Evolutionary conservation across 208 protist genomes (phyloP).

Genomic region (Porcisia hertigi): DNA sequence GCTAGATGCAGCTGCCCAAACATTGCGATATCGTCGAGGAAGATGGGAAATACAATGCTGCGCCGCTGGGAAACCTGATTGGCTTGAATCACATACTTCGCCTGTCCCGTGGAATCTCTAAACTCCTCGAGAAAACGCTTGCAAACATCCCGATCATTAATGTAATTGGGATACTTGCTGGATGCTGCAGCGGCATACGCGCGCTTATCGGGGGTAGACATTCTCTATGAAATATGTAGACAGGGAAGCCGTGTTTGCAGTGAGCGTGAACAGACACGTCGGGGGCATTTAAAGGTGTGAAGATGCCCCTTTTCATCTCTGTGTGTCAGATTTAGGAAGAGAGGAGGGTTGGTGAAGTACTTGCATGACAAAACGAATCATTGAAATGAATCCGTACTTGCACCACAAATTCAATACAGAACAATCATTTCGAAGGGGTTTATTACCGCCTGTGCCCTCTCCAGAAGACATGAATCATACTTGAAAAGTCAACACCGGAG

Average conservation of each 20-base stretch:
- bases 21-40: slow-evolving; percentile 66
- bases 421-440: background rate
- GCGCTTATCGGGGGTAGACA: slow-evolving; percentile 33
- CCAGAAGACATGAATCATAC: background rate
- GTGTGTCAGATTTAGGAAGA: background rate
- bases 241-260: background rate
- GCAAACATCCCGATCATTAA: slow-evolving; percentile 77
- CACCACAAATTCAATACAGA: background rate
- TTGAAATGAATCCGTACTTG: background rate
- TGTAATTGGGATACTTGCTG: slow-evolving; percentile 80
- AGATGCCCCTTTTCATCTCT: background rate
- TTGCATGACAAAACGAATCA: background rate
- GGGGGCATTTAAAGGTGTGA: background rate
- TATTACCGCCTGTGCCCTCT: background rate
- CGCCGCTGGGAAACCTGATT: slow-evolving; percentile 43
- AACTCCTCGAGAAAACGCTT: slow-evolving; percentile 72
- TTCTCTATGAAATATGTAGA: background rate
- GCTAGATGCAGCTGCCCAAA: slow-evolving; percentile 77
- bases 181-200: slow-evolving; percentile 63
- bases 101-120: slow-evolving; percentile 44
- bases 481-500: background rate
- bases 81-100: slow-evolving; percentile 61
- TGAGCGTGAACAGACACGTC: background rate
- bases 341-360: background rate
- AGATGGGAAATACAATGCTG: slow-evolving; percentile 48